Evolutionary conservation across 257 asterid genomes (phyloP).

Genomic region (Cruciata laevipes): DNA sequence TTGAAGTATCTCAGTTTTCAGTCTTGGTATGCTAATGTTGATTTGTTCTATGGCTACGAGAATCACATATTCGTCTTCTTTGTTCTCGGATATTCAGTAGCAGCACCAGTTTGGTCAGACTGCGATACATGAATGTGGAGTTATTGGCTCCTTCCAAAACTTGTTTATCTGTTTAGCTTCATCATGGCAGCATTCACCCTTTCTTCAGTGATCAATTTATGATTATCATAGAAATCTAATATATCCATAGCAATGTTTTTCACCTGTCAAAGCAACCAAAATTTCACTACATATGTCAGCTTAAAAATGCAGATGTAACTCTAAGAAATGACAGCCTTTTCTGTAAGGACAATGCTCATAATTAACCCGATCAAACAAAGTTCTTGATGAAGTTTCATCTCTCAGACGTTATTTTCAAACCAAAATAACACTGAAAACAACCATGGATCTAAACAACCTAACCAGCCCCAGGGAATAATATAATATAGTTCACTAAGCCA

Average conservation of each 20-base stretch:
- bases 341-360: neutral
- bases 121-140: neutral
- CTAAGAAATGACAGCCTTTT: neutral
- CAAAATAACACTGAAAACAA: neutral
- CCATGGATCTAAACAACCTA: neutral
- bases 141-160: neutral
- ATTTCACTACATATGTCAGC: neutral
- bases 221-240: constrained; percentile 74
- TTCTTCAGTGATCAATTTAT: constrained; percentile 69
- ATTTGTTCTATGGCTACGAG: neutral
- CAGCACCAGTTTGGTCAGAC: neutral
- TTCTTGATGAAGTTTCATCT: neutral
- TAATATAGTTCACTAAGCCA: neutral
- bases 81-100: neutral
- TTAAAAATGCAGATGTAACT: neutral
- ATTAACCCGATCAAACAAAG: neutral
- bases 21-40: neutral
- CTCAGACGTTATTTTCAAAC: neutral
- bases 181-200: constrained; percentile 56
- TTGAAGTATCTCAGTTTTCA: neutral
- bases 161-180: constrained; percentile 50
- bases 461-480: neutral
- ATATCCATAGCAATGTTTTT: constrained; percentile 92
- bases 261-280: constrained; percentile 45
- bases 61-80: neutral